Base-by-base conservation (phyloP, 2,329 filamentous ascomycete genomes). In the Ilyonectria sp. region DNA sequence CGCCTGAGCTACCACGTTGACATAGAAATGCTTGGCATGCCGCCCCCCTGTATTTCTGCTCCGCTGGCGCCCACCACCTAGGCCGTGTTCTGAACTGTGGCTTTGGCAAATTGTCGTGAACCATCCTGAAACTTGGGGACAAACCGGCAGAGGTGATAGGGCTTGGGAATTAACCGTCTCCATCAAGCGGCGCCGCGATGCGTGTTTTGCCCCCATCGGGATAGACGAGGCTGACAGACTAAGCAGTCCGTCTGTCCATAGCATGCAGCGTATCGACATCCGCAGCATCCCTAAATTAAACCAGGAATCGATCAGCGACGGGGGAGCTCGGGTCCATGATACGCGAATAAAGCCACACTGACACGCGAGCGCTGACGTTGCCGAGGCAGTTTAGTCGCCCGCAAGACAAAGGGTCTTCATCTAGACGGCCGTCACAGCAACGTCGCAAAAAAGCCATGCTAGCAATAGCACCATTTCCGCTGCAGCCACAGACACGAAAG, bases 31-130 rank as follows among this genome's bases (percentile, higher is more conserved):
- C 55, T 64, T 59, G 60, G 53, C 53, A 63, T 50, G 19, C 23
- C 40, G 49, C 43, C 49, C 56, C 61, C 53, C 40, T 47, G 55
- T 55, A 33, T 55, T 64, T 49, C 19, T 11, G 54, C 49, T 33
- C 49, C 62, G 56, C 57, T 52, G 53, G 50, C 61, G 46, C 33
- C 47, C 44, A 21, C 31, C 19, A 44, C n/a, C 23, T 55, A 19
- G 50, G 37, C 26, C 56, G 44, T 43, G 56, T 31, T 55, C 33
- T 19, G 56, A 49, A 15, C 19, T 60, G 63, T 65, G 57, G 52
- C 63, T 65, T 56, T 65, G 26, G 63, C 33, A 65, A 60, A 60
- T 65, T 65, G 57, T 52, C 44, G 55, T 56, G 56, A 52, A 57
- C 50, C 26, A 65, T 56, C 23, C 44, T 65, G 57, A 65, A 65